These are phyloP conservation scores for Candida sp. DNA, from an alignment of 1,139 yeast species.

Conservation along the genomic window DNA sequence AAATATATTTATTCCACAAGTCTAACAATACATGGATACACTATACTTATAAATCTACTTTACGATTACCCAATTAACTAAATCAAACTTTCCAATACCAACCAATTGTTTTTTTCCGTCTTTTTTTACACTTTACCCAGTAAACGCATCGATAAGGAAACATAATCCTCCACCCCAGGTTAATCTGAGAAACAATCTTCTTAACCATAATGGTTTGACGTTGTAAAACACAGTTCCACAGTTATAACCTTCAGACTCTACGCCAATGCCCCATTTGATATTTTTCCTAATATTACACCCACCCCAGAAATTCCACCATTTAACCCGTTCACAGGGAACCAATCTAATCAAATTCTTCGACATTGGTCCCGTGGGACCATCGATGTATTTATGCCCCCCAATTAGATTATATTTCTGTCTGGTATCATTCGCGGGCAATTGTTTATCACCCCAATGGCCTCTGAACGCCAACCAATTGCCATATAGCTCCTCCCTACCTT, in stretches of 20 bases:
- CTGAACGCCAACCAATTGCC: constrained; percentile 75
- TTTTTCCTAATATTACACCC: constrained; percentile 77
- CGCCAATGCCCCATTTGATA: constrained; percentile 81
- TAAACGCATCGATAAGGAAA: constrained; percentile 53
- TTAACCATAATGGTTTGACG: constrained; percentile 48
- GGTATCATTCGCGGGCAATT: constrained; percentile 61
- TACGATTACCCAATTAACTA: neutral
- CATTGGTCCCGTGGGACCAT: constrained; percentile 91
- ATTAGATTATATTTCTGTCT: constrained; percentile 79
- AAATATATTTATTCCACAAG: too few relatives aligned
- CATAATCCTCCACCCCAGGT: constrained; percentile 77
- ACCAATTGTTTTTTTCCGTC: neutral
- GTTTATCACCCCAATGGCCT: constrained; percentile 95
- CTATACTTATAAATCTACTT: neutral
- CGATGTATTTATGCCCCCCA: constrained; percentile 85
- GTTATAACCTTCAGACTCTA: constrained; percentile 76
- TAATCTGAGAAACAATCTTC: constrained; percentile 43
- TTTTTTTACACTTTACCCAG: constrained; percentile 33
- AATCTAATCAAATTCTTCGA: constrained; percentile 67
- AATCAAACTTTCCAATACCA: neutral
- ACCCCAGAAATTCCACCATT: constrained; percentile 81
- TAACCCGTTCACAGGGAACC: constrained; percentile 76
- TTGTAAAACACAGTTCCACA: constrained; percentile 59
- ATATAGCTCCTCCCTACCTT: constrained; percentile 57
- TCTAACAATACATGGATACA: neutral